Percentiles rank a stretch among this genome's conserved stretches.
These are phyloP conservation scores for Hortiboletus campestris DNA, from an alignment of 768 basidiomycete genomes.

Conservation along the genomic window DNA sequence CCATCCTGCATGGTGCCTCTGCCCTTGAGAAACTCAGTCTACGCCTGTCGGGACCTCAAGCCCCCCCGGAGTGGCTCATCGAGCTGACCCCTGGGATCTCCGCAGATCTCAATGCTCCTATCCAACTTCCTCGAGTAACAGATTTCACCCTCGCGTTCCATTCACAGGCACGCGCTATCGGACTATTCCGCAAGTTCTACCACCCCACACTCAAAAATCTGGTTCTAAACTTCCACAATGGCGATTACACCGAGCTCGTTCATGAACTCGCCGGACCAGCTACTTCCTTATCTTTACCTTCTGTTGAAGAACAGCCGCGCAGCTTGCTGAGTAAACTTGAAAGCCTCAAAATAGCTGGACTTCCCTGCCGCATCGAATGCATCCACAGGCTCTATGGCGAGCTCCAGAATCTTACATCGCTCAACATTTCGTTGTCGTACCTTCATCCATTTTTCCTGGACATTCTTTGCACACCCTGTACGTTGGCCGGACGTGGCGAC, in stretches of 20 bases:
- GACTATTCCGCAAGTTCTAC: constrained; percentile 25
- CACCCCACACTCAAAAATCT: constrained; percentile 38
- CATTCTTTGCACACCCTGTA: constrained; percentile 8
- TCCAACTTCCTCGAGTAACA: constrained; percentile 30
- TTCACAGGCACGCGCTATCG: constrained; percentile 40
- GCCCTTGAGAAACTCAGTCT: constrained; percentile 53
- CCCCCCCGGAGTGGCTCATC: constrained; percentile 36
- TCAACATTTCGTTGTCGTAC: constrained; percentile 41
- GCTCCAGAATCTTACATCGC: constrained; percentile 43
- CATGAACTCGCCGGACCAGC: constrained; percentile 36
- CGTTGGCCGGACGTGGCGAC: neutral
- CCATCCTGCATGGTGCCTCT: constrained; percentile 53
- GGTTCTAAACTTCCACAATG: constrained; percentile 53
- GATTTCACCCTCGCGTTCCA: constrained; percentile 51
- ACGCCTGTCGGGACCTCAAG: constrained; percentile 54
- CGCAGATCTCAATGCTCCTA: constrained; percentile 27
- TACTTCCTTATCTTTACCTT: constrained; percentile 28
- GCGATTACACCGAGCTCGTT: constrained; percentile 53
- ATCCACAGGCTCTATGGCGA: constrained; percentile 44
- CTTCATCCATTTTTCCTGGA: constrained; percentile 30
- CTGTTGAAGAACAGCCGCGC: constrained; percentile 35
- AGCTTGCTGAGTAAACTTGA: constrained; percentile 45
- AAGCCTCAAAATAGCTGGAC: constrained; percentile 49
- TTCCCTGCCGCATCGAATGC: constrained; percentile 41
- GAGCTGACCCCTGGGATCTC: constrained; percentile 16